Base-by-base conservation (phyloP, 2,329 filamentous ascomycete genomes). In the Colletotrichum sp. region DNA sequence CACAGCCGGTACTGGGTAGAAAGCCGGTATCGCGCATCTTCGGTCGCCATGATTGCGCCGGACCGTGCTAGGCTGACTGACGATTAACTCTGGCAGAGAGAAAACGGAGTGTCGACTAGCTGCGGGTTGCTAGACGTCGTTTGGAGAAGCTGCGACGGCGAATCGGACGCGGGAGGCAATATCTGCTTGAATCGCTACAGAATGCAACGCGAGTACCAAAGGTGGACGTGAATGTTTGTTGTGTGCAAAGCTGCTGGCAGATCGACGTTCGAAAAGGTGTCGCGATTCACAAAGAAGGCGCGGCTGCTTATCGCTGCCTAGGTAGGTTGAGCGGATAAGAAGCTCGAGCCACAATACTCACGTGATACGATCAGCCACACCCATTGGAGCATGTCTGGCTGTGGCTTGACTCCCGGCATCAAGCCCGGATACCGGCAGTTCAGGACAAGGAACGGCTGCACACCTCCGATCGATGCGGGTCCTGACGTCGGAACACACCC, bases 1-100 rank as follows among this genome's bases (percentile, higher is more conserved):
- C 97, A 99, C 74, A 97, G 89, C 58, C 94, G 92, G 83, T 93
- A 98, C 84, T 99, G 97, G 62, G 95, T 96, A 0, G 96, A 98
- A 67, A 94, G 91, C 36, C 95, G 93, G 86, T 98, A 99, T 71
- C 96, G 90, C 79, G 95, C 94, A 85, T 99, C 97, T 89, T 99
- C 97, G 77, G 92, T 94, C 9, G 90, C 89, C 91, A 97, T 95
- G 16, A 16, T 62, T 12, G 58, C 58, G 28, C 32, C 16, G 18
- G 58, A 32, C 28, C 18, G 28, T 10, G n/a, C 18, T n/a, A 21
- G 18, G 3, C 58, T 52, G 43, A n/a, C 38, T 36, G 34, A 8
- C 34, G n/a, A 48, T 52, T 52, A n/a, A 52, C n/a, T 52, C n/a
- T 52, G 13, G 43, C n/a, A 21, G 43, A 4, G 38, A 48, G 43